Percentiles rank a stretch among this genome's conserved stretches.
Conservation (phyloP, 345 rosid species). For the Crucihimalaya himalaica region DNA sequence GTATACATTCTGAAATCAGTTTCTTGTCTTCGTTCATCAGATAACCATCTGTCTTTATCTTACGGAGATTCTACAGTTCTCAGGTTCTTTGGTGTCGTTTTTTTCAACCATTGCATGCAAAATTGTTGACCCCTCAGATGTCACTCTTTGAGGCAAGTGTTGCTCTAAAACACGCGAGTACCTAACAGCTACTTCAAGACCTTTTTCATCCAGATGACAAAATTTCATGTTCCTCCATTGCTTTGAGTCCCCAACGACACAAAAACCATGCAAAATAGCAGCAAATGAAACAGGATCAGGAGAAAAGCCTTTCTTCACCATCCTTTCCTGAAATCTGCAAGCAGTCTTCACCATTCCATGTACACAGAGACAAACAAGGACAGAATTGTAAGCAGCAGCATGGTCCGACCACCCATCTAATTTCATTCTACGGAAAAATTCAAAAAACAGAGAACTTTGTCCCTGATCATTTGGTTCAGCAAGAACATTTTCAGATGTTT, state of each 20-base stretch:
- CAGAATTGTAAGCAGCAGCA: slow-evolving; percentile 64
- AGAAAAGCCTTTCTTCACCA: slow-evolving; percentile 59
- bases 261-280: slow-evolving; percentile 65
- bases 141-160: slow-evolving; percentile 46
- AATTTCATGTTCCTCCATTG: slow-evolving; percentile 53
- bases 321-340: slow-evolving; percentile 49
- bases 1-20: slow-evolving; percentile 20
- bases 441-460: slow-evolving; percentile 48
- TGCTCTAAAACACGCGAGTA: slow-evolving; percentile 48
- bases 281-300: slow-evolving; percentile 63
- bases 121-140: slow-evolving; percentile 52
- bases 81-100: slow-evolving; percentile 34
- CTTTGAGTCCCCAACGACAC: slow-evolving; percentile 57
- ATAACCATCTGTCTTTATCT: slow-evolving; percentile 26
- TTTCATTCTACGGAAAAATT: slow-evolving; percentile 55
- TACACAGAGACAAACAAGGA: slow-evolving; percentile 63
- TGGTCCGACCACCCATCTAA: slow-evolving; percentile 59
- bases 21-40: slow-evolving; percentile 22
- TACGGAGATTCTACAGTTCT: slow-evolving; percentile 24
- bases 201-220: slow-evolving; percentile 47
- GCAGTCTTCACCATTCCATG: slow-evolving; percentile 71
- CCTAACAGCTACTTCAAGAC: slow-evolving; percentile 52
- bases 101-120: slow-evolving; percentile 48
- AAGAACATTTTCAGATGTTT: slow-evolving; percentile 22
- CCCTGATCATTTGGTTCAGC: slow-evolving; percentile 27